Evolutionary conservation across 495 filamentous ascomycete genomes (phyloP).

Genomic region (Astrocystis sublimbata): DNA sequence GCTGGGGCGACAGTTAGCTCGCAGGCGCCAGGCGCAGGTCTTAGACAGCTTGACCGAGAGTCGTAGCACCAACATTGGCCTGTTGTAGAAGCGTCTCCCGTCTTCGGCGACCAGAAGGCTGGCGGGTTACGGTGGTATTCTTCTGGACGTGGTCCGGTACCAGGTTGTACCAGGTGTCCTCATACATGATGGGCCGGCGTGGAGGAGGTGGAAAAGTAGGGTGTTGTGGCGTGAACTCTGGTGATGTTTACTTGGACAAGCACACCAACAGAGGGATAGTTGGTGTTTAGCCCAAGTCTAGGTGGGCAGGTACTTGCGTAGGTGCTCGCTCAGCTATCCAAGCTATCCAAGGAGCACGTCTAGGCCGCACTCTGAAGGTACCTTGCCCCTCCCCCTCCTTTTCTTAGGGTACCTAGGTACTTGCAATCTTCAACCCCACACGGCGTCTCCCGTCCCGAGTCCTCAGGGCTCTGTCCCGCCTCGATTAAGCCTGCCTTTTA

Average conservation of each 20-base stretch:
- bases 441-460: no score
- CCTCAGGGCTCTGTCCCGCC: no score
- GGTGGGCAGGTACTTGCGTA: no score
- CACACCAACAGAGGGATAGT: not conserved
- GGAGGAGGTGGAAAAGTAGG: not conserved
- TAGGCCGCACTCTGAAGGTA: no score
- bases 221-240: not conserved
- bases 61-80: slow-evolving; percentile 59
- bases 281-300: no score
- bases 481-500: no score
- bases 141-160: slow-evolving; percentile 55
- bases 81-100: slow-evolving; percentile 67
- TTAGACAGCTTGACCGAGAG: not conserved
- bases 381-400: no score
- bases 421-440: no score
- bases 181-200: slow-evolving; percentile 57
- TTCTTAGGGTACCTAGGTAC: no score
- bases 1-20: slow-evolving; percentile 29
- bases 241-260: not conserved
- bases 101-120: slow-evolving; percentile 54
- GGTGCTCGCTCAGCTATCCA: no score
- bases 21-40: slow-evolving; percentile 13
- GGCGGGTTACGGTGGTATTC: slow-evolving; percentile 39
- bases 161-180: slow-evolving; percentile 73
- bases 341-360: no score